Conservation (phyloP, 371 early-diverging fungal genomes). For the Mortierella sp. region DNA sequence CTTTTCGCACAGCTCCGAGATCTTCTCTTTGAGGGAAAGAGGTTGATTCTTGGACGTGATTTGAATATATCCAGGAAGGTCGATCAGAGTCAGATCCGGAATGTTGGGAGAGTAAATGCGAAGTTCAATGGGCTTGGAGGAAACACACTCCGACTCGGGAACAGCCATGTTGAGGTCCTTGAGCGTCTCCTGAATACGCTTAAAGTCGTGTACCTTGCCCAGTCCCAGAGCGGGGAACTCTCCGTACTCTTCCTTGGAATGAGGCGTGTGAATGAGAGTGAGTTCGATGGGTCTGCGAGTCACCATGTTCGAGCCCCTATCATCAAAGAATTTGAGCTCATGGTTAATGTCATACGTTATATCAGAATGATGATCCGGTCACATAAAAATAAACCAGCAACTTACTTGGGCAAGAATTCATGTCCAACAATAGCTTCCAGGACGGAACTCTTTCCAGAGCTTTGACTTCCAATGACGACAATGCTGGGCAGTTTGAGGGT, state of each 20-base stretch:
- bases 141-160: conserved; percentile 93
- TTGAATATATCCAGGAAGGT: conserved; percentile 99
- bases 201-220: conserved; percentile 90
- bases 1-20: conserved; percentile 93
- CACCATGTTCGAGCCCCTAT: conserved; percentile 97
- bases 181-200: conserved; percentile 90
- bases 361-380: too few relatives aligned
- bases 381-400: conserved; percentile 10
- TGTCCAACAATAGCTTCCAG: conserved; percentile 99
- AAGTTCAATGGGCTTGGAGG: conserved; percentile 95
- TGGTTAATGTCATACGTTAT: not conserved
- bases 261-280: conserved; percentile 94
- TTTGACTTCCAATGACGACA: conserved; percentile 98
- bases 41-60: conserved; percentile 97
- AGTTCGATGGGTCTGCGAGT: conserved; percentile 99
- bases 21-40: conserved; percentile 90
- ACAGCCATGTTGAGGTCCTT: conserved; percentile 95
- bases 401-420: conserved; percentile 98
- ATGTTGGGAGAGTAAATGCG: conserved; percentile 94
- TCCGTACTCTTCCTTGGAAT: conserved; percentile 89
- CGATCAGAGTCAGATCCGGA: conserved; percentile 97
- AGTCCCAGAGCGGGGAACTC: conserved; percentile 95
- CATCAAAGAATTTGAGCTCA: conserved; percentile 6
- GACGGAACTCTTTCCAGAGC: conserved; percentile 99
- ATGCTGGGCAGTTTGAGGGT: conserved; percentile 95